A percentile compares a stretch with the other conserved stretches of the same genome.
phyloP scores from a whole-genome alignment of 306 rosid genomes.

The Cucurbita maxima region DNA sequence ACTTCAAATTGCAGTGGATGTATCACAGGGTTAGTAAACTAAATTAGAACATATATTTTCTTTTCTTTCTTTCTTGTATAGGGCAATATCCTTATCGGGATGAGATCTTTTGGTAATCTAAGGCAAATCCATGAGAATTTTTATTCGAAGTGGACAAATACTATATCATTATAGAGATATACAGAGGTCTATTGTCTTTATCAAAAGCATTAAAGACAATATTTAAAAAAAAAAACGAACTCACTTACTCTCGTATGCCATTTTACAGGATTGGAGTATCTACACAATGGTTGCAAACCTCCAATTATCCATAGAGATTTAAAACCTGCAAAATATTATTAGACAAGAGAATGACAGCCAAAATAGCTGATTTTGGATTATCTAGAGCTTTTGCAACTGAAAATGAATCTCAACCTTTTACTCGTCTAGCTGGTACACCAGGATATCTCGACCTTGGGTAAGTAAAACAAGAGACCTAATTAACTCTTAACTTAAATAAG shows the following conservation, averaged over 20 bases:
- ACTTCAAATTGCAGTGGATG: constrained; percentile 10
- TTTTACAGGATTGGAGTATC: constrained; percentile 18
- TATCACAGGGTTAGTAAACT: constrained; percentile 7
- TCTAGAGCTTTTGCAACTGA: constrained; percentile 18
- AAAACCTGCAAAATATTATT: constrained; percentile 43
- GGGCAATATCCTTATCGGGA: no score
- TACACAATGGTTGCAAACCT: constrained; percentile 27
- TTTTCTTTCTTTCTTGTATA: no score
- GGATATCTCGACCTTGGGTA: constrained; percentile 42
- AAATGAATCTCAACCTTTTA: constrained; percentile 16
- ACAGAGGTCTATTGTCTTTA: no score
- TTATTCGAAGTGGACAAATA: no score
- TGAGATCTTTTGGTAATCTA: no score
- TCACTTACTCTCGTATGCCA: not conserved
- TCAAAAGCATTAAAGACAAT: no score
- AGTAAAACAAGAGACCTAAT: not conserved
- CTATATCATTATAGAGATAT: no score
- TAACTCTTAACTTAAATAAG: no score
- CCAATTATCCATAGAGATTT: constrained; percentile 34
- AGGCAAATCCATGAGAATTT: no score
- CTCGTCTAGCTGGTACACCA: constrained; percentile 19
- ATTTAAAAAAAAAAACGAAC: no score
- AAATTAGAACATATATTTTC: no score
- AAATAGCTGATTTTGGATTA: constrained; percentile 37
- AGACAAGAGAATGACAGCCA: constrained; percentile 19